phyloP scores from a whole-genome alignment of 768 basidiomycete genomes.

The Clitopilus passeckerianus region DNA sequence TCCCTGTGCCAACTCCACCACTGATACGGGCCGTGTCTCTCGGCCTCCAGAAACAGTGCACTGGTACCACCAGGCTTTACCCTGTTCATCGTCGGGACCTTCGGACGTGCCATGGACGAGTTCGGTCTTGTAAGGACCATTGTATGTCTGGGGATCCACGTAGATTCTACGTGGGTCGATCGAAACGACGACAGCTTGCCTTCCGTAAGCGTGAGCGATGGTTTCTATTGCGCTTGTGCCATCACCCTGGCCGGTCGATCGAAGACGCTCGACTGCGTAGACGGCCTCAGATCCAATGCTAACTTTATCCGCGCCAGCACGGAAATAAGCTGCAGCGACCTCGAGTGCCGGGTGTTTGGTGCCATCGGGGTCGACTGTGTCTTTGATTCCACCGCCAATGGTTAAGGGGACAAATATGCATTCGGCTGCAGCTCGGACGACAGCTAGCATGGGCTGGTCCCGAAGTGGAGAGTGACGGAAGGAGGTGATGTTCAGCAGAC shows the following conservation, averaged over 20 bases:
- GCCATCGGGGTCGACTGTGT: slow-evolving; percentile 92
- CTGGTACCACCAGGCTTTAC: slow-evolving; percentile 96
- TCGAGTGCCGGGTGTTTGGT: slow-evolving; percentile 83
- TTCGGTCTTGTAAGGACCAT: slow-evolving; percentile 65
- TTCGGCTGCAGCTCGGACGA: slow-evolving; percentile 86
- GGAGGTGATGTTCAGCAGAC: slow-evolving; percentile 98
- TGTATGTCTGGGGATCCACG: slow-evolving; percentile 61
- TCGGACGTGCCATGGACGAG: slow-evolving; percentile 45
- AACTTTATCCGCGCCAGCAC: slow-evolving; percentile 97
- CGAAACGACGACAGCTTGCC: slow-evolving; percentile 97
- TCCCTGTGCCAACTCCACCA: slow-evolving; percentile 85
- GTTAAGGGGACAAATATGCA: slow-evolving; percentile 96
- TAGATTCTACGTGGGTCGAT: slow-evolving; percentile 89
- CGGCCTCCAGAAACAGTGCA: slow-evolving; percentile 96
- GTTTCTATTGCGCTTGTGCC: slow-evolving; percentile 89
- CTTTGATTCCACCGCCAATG: slow-evolving; percentile 97
- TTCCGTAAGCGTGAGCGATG: slow-evolving; percentile 85
- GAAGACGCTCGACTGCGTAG: slow-evolving; percentile 83
- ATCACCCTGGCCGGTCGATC: slow-evolving; percentile 45
- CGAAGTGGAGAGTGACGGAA: slow-evolving; percentile 94
- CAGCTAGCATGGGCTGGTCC: slow-evolving; percentile 98
- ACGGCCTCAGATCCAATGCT: slow-evolving; percentile 97
- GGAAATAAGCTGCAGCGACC: slow-evolving; percentile 94
- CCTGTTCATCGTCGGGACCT: slow-evolving; percentile 50
- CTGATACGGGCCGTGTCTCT: slow-evolving; percentile 77